Conservation (phyloP, 495 filamentous ascomycete genomes). For the Penicillium bovifimosum region DNA sequence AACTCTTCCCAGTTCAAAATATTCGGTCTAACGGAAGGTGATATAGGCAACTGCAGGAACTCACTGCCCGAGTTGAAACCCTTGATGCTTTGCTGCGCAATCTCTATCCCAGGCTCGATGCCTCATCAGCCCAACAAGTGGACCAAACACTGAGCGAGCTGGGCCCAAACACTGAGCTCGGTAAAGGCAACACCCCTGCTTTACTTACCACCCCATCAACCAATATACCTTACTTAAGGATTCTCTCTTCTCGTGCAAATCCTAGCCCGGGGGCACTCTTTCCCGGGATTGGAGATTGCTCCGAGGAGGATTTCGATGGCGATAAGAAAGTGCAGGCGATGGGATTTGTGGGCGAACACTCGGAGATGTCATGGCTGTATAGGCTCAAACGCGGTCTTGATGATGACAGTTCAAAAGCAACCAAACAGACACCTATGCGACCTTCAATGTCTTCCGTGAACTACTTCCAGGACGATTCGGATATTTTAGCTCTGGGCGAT, state of each 20-base stretch:
- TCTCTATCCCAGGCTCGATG: slow-evolving; percentile 32
- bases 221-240: background rate
- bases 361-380: slow-evolving; percentile 57
- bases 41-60: slow-evolving; percentile 39
- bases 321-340: slow-evolving; percentile 45
- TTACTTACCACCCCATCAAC: background rate
- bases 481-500: slow-evolving; percentile 34
- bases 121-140: slow-evolving; percentile 30
- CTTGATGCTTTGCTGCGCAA: slow-evolving; percentile 36
- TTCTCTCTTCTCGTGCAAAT: slow-evolving; percentile 1
- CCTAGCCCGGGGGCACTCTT: slow-evolving; percentile 37
- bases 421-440: slow-evolving; percentile 19
- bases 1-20: background rate
- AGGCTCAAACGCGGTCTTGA: slow-evolving; percentile 38
- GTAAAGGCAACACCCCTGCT: background rate
- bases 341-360: slow-evolving; percentile 60
- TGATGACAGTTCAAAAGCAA: slow-evolving; percentile 10
- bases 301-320: slow-evolving; percentile 54
- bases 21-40: slow-evolving; percentile 12
- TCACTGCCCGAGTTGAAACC: slow-evolving; percentile 30
- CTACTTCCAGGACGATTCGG: slow-evolving; percentile 55
- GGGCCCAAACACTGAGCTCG: background rate
- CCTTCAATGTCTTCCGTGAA: slow-evolving; percentile 35
- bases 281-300: slow-evolving; percentile 46
- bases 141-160: slow-evolving; percentile 27